Evolutionary conservation across 2,329 filamentous ascomycete species (phyloP).

Genomic region (Lasiodiplodia sp.): DNA sequence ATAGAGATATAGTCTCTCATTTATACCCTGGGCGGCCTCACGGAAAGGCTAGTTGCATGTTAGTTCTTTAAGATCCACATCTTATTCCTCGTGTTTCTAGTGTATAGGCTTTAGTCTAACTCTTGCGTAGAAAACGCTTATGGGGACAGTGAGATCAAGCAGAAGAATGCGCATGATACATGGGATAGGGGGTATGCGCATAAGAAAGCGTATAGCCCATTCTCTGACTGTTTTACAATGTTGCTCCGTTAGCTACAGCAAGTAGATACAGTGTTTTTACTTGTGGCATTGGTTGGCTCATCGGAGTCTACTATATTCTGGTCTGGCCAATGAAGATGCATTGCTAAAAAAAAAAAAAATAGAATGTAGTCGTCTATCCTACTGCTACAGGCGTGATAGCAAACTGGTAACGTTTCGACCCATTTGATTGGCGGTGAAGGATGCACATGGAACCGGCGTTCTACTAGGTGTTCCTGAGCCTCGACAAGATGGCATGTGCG

Average conservation of each 20-base stretch:
- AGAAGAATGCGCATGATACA: no score
- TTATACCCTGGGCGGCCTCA: slow-evolving; percentile 5
- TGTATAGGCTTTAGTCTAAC: background rate
- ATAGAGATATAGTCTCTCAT: background rate
- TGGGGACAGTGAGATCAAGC: no score
- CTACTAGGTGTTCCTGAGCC: background rate
- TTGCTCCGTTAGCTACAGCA: no score
- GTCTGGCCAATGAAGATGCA: background rate
- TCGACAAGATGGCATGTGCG: background rate
- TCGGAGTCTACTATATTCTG: background rate
- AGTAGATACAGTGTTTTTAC: no score
- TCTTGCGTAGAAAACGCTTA: background rate
- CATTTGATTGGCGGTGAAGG: no score
- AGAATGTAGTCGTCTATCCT: no score
- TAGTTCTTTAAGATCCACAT: background rate
- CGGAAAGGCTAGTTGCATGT: background rate
- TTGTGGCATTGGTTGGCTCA: background rate
- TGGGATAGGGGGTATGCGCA: no score
- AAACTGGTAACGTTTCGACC: no score
- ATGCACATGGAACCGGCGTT: background rate
- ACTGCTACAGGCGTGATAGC: no score
- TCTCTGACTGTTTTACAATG: no score
- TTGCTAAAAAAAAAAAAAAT: no score
- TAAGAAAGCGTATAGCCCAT: no score
- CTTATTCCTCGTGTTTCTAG: background rate